These are phyloP conservation scores for Beauveria australis DNA, from an alignment of 2,329 filamentous ascomycete species.

Conservation along the genomic window DNA sequence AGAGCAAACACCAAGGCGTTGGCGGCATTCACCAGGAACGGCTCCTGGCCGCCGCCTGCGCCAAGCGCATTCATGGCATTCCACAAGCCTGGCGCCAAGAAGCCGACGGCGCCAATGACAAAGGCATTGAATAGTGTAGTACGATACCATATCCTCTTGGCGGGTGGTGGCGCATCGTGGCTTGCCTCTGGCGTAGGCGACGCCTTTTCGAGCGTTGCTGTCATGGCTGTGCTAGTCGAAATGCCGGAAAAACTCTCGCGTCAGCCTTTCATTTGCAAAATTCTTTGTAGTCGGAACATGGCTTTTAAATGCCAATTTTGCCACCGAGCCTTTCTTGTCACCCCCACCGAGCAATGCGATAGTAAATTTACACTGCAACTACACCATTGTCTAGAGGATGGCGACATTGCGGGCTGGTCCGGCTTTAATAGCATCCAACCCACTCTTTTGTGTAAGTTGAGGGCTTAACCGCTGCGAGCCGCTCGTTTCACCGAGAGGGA, in stretches of 20 bases:
- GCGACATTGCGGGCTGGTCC: constrained; percentile 9
- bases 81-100: constrained; percentile 43
- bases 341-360: background rate
- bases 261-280: background rate
- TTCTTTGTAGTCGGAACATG: background rate
- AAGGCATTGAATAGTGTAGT: constrained; percentile 45
- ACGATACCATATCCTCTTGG: constrained; percentile 34
- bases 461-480: background rate
- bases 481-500: background rate
- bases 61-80: constrained; percentile 47
- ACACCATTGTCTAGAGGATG: constrained; percentile 5
- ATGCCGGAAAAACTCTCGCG: too few relatives aligned
- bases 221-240: background rate
- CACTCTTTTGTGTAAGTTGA: background rate
- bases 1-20: constrained; percentile 40
- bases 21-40: constrained; percentile 42
- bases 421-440: background rate
- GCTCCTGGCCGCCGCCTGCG: constrained; percentile 41
- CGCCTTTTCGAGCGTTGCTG: background rate
- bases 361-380: background rate
- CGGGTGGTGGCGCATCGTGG: background rate
- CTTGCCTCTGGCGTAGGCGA: background rate
- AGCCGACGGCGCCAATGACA: constrained; percentile 44
- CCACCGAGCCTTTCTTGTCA: background rate
- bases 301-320: background rate